Evolutionary conservation across 1,284 basidiomycete species (phyloP).

Genomic region (Exobasidium rhododendri): DNA sequence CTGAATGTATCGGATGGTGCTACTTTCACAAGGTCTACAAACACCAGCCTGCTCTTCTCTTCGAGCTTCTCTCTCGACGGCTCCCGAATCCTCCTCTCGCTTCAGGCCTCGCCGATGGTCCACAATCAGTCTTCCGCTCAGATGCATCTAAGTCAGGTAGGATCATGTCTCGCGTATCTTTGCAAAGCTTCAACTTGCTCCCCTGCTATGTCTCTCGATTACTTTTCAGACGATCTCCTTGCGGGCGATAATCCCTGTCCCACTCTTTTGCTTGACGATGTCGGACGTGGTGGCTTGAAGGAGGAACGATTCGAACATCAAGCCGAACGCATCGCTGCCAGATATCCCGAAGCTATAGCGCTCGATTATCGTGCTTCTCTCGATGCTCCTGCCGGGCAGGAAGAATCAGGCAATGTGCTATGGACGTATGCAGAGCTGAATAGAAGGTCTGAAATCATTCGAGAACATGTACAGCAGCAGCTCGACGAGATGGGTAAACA

Average conservation of each 20-base stretch:
- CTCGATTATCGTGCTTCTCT: slow-evolving; percentile 36
- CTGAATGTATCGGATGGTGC: no score
- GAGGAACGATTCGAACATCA: slow-evolving; percentile 36
- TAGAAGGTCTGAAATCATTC: slow-evolving; percentile 19
- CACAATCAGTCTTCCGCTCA: not conserved
- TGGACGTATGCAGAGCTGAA: slow-evolving; percentile 46
- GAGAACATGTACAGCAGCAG: not conserved
- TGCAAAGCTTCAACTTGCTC: not conserved
- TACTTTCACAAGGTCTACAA: no score
- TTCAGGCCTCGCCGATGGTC: not conserved
- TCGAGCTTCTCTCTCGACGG: not conserved
- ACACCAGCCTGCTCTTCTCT: not conserved
- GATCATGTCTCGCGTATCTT: not conserved
- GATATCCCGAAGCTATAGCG: slow-evolving; percentile 27
- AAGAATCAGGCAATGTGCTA: not conserved
- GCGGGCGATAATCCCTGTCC: slow-evolving; percentile 30
- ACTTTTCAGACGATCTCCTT: slow-evolving; percentile 15
- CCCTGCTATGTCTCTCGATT: not conserved
- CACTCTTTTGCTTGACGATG: not conserved
- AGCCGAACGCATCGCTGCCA: slow-evolving; percentile 33
- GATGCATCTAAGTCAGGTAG: not conserved
- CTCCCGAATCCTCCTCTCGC: not conserved
- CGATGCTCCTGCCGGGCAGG: slow-evolving; percentile 4
- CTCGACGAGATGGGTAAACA: not conserved
- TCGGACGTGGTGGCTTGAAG: slow-evolving; percentile 26